Percentiles rank a stretch among this genome's conserved stretches.
Evolutionary conservation across 1,284 basidiomycete genomes (phyloP).

Genomic region (Anthracocystis setariae): DNA sequence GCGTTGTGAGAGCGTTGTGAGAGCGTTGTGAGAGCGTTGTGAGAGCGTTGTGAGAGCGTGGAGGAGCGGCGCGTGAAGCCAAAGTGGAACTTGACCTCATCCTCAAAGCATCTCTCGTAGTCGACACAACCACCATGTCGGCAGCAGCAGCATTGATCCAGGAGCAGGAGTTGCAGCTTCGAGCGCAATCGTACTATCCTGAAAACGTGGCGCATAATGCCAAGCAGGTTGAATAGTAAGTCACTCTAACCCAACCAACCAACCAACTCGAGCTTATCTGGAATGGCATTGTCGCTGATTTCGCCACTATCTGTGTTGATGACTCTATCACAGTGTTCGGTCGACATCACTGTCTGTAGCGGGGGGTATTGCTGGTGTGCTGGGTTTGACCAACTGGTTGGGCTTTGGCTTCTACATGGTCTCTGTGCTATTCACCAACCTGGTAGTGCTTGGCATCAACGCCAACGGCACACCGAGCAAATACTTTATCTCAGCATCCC

Average conservation of each 20-base stretch:
- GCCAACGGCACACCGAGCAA: constrained; percentile 32
- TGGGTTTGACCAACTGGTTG: constrained; percentile 62
- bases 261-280: no score
- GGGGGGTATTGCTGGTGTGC: constrained; percentile 57
- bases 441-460: constrained; percentile 50
- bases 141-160: constrained; percentile 40
- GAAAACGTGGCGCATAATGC: constrained; percentile 60
- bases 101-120: neutral
- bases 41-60: neutral
- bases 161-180: constrained; percentile 44
- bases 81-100: no score
- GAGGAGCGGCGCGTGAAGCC: constrained; percentile 14
- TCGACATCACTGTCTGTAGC: constrained; percentile 60
- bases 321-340: constrained; percentile 49
- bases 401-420: constrained; percentile 62
- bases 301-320: neutral
- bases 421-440: constrained; percentile 54
- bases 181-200: constrained; percentile 54
- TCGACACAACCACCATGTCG: constrained; percentile 19
- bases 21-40: constrained; percentile 1
- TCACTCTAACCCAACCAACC: no score
- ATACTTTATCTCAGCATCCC: constrained; percentile 49
- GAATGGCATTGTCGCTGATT: neutral
- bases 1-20: neutral
- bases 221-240: constrained; percentile 61